Evolutionary conservation across 495 filamentous ascomycete species (phyloP).

Genomic region (Tetracladium marchalianum): DNA sequence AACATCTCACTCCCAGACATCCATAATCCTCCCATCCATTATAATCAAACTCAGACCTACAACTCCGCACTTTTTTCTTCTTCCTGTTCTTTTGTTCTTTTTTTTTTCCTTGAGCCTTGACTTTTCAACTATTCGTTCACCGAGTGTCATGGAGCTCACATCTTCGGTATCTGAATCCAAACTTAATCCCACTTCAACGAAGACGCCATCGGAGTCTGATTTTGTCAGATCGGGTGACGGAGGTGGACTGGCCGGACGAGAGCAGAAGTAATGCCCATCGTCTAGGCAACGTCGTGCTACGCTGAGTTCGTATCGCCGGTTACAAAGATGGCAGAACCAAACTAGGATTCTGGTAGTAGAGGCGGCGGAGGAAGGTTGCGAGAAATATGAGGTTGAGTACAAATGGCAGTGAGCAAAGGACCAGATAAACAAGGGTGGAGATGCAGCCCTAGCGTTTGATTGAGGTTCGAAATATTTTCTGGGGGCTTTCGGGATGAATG

Average conservation of each 20-base stretch:
- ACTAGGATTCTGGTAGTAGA: conserved; percentile 25
- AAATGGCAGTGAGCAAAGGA: not conserved
- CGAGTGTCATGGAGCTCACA: not conserved
- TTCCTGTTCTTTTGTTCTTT: conserved; percentile 13
- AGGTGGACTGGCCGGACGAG: not conserved
- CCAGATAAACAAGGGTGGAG: conserved; percentile 12
- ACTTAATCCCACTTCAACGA: not conserved
- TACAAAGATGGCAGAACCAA: conserved; percentile 36
- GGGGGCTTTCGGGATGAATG: conserved; percentile 3
- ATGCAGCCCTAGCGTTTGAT: conserved; percentile 20
- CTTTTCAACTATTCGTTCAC: not conserved
- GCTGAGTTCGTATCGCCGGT: conserved; percentile 26
- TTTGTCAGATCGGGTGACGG: conserved; percentile 1
- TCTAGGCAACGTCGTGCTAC: conserved; percentile 35
- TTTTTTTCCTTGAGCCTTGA: not conserved
- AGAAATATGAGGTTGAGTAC: too few species aligned
- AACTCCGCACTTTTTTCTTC: conserved; percentile 10
- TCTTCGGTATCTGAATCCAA: not conserved
- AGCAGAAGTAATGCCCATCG: conserved; percentile 34
- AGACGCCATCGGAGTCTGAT: too few species aligned
- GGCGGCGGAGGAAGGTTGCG: conserved; percentile 10
- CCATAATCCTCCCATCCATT: conserved; percentile 28
- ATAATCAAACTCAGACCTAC: conserved; percentile 32
- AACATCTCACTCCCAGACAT: conserved; percentile 26
- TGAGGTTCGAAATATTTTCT: conserved; percentile 19